Conservation (phyloP, 2,329 filamentous ascomycete genomes). For the Fusarium bactridioides region DNA sequence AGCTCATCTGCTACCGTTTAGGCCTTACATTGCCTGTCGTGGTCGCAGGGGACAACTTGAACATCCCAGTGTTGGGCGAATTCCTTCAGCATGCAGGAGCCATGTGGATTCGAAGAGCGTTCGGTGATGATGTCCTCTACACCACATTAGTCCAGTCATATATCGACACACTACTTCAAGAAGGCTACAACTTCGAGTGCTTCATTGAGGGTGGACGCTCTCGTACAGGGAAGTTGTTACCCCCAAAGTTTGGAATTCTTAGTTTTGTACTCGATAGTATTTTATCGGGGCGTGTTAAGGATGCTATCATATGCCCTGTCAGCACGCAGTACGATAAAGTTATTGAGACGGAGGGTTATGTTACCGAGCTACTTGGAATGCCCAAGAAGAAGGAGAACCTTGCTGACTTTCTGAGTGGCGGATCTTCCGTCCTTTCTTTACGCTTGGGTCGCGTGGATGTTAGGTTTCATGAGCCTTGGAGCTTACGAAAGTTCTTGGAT, state of each 20-base stretch:
- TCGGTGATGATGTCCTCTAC: constrained; percentile 91
- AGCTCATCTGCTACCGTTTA: constrained; percentile 93
- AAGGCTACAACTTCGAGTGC: constrained; percentile 94
- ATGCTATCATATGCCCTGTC: constrained; percentile 93
- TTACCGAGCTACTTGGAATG: constrained; percentile 89
- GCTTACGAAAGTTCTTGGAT: constrained; percentile 79
- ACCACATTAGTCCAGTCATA: constrained; percentile 94
- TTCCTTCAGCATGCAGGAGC: constrained; percentile 97
- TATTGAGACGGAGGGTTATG: constrained; percentile 96
- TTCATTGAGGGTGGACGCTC: constrained; percentile 97
- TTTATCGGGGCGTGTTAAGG: constrained; percentile 84
- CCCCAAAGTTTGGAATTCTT: constrained; percentile 95
- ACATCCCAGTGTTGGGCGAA: constrained; percentile 86
- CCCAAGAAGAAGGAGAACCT: constrained; percentile 97
- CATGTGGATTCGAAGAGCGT: constrained; percentile 94
- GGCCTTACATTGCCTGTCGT: constrained; percentile 90
- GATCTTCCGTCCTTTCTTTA: constrained; percentile 85
- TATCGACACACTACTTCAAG: constrained; percentile 88
- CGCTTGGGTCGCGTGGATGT: constrained; percentile 93
- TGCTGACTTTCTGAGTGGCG: constrained; percentile 83
- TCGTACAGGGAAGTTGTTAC: constrained; percentile 89
- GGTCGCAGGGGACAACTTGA: constrained; percentile 94
- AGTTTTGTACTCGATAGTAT: constrained; percentile 92
- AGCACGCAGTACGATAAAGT: constrained; percentile 99
- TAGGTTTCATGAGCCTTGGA: constrained; percentile 97